These are phyloP conservation scores for Friedmanniomyces simplex DNA, from an alignment of 495 filamentous ascomycete genomes.

Conservation along the genomic window DNA sequence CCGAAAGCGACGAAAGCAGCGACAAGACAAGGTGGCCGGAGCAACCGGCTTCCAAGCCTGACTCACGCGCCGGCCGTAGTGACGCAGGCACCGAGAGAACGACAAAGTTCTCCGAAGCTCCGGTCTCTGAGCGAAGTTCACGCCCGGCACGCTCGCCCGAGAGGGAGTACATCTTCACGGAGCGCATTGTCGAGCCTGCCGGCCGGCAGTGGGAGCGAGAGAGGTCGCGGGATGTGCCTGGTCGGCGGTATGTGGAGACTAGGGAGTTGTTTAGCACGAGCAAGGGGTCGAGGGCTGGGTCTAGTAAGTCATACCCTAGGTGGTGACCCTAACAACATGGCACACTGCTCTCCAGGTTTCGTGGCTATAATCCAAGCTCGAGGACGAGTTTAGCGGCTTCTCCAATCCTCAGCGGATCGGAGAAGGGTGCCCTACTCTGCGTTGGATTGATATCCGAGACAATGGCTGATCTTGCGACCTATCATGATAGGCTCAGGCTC, in stretches of 20 bases:
- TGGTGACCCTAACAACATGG: no score
- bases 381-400: no score
- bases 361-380: no score
- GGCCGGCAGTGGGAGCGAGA: not conserved
- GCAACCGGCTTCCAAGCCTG: not conserved
- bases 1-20: not conserved
- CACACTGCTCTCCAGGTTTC: no score
- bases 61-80: not conserved
- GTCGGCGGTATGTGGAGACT: not conserved
- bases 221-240: not conserved
- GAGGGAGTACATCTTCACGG: slow-evolving; percentile 12
- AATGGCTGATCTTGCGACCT: no score
- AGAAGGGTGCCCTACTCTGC: no score
- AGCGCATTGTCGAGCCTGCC: slow-evolving; percentile 12
- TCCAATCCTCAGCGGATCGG: no score
- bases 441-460: no score
- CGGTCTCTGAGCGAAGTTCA: not conserved
- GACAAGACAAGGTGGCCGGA: not conserved
- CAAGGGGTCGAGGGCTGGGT: not conserved
- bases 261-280: not conserved
- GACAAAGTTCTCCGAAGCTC: not conserved
- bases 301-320: not conserved
- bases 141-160: slow-evolving; percentile 1
- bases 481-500: no score
- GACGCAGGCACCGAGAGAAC: not conserved